Evolutionary conservation across 2,329 filamentous ascomycete genomes (phyloP), one percentile per base, ranked within the genome.

Genomic region (Didymella keratinophila): DNA sequence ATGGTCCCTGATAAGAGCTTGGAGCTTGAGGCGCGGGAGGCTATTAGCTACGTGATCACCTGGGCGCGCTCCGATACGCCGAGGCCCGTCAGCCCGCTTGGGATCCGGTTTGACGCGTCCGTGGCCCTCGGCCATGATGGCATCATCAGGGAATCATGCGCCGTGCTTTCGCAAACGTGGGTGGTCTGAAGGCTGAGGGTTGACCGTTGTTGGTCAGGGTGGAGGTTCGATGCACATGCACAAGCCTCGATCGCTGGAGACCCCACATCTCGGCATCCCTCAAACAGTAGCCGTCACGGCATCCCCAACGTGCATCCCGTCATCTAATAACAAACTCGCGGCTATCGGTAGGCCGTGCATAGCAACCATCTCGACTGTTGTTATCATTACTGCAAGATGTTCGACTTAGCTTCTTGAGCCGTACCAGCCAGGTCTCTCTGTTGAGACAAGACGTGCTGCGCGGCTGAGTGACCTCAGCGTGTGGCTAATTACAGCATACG

Each of bases 111-210:
- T 65, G 68, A 65, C 60, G 61, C 60, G 61, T 53, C 52, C 27
- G 52, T 46, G 47, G 58, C 46, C 57, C 57, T 58, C 46, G 58
- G 55, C 62, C 62, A 68, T 65, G 65, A 71, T 71, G 71, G 62
- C 70, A 73, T 71, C 66, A 70, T 71, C 62, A 60, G 45, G 61
- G 60, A 64, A 68, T 75, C 72, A 72, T 71, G 67, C 70, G 70
- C 68, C 71, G 53, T 66, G 64, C 37, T 46, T 65, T 61, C 45
- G 61, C 62, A 58, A 73, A 73, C 71, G 72, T 76, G 74, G 71
- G 67, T 67, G 62, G 63, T 66, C 65, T 68, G 70, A 68, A 69
- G 65, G 70, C 68, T 66, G 67, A 63, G 63, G 51, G 45, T 47
- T 42, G 51, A 52, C 48, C 52, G 58, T 61, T 48, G 49, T 30